Percentiles rank a stretch among this genome's conserved stretches.
These are phyloP conservation scores for Clonostachys rosea DNA, from an alignment of 2,329 filamentous ascomycete species.

Conservation along the genomic window DNA sequence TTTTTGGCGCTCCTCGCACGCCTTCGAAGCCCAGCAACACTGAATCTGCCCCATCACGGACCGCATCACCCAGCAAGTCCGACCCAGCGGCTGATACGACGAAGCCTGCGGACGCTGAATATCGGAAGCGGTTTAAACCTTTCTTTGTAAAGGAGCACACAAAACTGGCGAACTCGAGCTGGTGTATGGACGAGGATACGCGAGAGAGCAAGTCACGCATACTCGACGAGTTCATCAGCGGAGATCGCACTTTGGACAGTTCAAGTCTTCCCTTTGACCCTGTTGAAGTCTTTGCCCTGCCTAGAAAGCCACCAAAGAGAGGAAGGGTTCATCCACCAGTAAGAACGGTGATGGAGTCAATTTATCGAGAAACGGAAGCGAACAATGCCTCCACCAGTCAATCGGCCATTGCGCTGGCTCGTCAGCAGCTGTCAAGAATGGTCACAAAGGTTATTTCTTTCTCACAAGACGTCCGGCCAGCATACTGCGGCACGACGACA, in stretches of 20 bases:
- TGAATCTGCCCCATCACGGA: conserved; percentile 13
- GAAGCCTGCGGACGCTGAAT: conserved; percentile 39
- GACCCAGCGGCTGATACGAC: conserved; percentile 4
- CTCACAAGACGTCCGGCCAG: conserved; percentile 60
- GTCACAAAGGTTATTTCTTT: conserved; percentile 62
- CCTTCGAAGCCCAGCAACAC: conserved; percentile 27
- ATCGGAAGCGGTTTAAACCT: conserved; percentile 69
- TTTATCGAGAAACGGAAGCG: conserved; percentile 35
- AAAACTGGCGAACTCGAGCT: conserved; percentile 58
- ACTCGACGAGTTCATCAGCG: conserved; percentile 46
- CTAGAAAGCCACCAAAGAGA: conserved; percentile 27
- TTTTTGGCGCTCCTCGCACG: conserved; percentile 35
- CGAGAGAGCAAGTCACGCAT: conserved; percentile 42
- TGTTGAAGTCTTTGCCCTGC: conserved; percentile 38
- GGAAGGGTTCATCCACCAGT: conserved; percentile 49
- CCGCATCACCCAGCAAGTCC: conserved; percentile 17
- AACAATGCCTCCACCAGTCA: not conserved
- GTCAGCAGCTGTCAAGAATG: conserved; percentile 41
- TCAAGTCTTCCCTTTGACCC: conserved; percentile 35
- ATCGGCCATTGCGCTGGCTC: conserved; percentile 21
- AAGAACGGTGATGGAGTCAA: conserved; percentile 53
- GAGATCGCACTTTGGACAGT: conserved; percentile 31
- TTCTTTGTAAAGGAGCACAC: conserved; percentile 77
- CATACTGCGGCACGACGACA: conserved; percentile 71
- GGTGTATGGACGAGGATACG: conserved; percentile 53